Conservation (phyloP, 495 filamentous ascomycete species). For the Podospora sp. region DNA sequence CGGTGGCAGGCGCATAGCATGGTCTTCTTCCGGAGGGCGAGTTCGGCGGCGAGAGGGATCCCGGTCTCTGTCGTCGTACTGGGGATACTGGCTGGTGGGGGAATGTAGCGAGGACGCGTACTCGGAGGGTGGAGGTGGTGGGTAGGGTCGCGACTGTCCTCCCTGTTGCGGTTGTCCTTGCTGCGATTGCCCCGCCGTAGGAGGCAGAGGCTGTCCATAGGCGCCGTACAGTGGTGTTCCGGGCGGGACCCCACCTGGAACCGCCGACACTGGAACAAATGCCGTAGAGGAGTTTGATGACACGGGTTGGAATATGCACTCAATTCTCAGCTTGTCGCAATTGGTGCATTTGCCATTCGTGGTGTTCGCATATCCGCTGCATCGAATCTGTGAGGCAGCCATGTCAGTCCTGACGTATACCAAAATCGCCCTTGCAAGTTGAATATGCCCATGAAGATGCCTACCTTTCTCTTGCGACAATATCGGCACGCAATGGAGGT, state of each 20-base stretch:
- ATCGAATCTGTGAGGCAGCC: slow-evolving; percentile 47
- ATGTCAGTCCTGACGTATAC: not conserved
- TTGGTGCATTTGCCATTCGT: slow-evolving; percentile 54
- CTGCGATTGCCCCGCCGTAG: slow-evolving; percentile 21
- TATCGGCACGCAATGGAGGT: slow-evolving; percentile 57
- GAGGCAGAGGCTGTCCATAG: slow-evolving; percentile 51
- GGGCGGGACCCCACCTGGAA: slow-evolving; percentile 51
- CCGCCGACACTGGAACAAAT: slow-evolving; percentile 52
- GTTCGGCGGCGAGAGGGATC: slow-evolving; percentile 40
- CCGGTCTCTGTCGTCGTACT: slow-evolving; percentile 40
- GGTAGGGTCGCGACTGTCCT: slow-evolving; percentile 22
- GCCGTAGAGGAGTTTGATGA: slow-evolving; percentile 49
- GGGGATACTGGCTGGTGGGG: slow-evolving; percentile 42
- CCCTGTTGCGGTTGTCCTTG: slow-evolving; percentile 16
- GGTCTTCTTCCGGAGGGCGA: slow-evolving; percentile 44
- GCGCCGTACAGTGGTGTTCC: slow-evolving; percentile 52
- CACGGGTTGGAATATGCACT: slow-evolving; percentile 56
- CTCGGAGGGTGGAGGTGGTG: slow-evolving; percentile 22
- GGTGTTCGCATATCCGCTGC: slow-evolving; percentile 55
- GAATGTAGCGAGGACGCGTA: slow-evolving; percentile 33
- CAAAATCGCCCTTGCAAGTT: not conserved
- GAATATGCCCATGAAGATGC: not conserved
- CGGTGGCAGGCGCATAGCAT: slow-evolving; percentile 46
- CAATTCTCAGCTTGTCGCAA: slow-evolving; percentile 54
- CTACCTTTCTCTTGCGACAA: slow-evolving; percentile 54